Conservation (phyloP, 371 early-diverging fungal species). For the Smittium culicis region DNA sequence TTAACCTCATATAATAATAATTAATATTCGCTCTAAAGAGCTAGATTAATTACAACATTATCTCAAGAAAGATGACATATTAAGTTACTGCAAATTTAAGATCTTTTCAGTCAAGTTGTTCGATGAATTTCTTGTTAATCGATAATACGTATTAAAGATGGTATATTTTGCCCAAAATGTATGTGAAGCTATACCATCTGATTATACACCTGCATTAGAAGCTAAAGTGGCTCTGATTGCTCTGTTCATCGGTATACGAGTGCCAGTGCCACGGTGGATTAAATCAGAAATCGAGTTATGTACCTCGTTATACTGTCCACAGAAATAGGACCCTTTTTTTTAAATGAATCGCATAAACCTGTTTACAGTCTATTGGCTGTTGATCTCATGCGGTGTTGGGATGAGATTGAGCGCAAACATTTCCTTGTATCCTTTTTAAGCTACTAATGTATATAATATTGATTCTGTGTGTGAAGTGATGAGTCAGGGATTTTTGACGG, state of each 20-base stretch:
- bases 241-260: neutral
- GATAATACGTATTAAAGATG: neutral
- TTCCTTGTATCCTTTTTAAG: neutral
- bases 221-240: neutral
- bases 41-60: too few species aligned
- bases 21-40: too few species aligned
- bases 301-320: neutral
- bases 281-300: neutral
- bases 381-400: neutral
- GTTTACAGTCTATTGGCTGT: neutral
- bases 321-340: neutral
- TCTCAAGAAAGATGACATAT: too few species aligned
- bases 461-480: neutral
- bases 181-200: neutral
- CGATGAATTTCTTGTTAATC: neutral
- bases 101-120: neutral
- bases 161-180: neutral
- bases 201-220: neutral
- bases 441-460: neutral
- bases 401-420: neutral
- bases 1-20: too few species aligned
- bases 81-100: too few species aligned
- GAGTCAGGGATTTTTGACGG: neutral
- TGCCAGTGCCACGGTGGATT: neutral
- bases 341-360: neutral